Evolutionary conservation across 306 rosid genomes (phyloP), one percentile per base, ranked within the genome.

Genomic region (Abrus pulchellus): DNA sequence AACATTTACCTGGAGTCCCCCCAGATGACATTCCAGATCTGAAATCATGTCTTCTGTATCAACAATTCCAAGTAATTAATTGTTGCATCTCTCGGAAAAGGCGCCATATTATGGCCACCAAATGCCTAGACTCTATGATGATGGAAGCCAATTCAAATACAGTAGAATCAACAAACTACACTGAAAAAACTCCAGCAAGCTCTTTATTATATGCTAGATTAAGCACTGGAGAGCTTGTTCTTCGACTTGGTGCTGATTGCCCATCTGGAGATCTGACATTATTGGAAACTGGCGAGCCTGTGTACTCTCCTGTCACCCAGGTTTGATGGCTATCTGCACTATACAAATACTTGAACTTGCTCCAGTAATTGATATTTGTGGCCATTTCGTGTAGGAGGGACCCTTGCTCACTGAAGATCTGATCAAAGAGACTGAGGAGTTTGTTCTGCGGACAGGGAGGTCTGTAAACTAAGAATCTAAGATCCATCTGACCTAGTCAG

Each of bases 381-480:
- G 66, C 45, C 68, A 62, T 75, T 82, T 63, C 71, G 40, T 90
- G 74, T 80, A 96, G 99, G 98, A 93, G 85, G 97, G 84, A 60
- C 97, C 94, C 60, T 84, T 96, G 88, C 97, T 93, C 65, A 93
- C 99, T 9, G 97, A 96, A 88, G 99, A 93, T 73, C 84, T 90
- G 72, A 90, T 96, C 76, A 93, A 90, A 85, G 99, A 92, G 89
- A 92, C 91, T 1, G 98, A 93, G 91, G 99, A 96, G 86, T 92
- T 93, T 77, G 92, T 96, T 84, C 91, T 96, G 83, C 98, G 91
- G 78, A 96, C 99, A 28, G 97, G 98, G 80, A 96, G 99, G 99
- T 93, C 32, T 82, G 89, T 86, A 34, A 40, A 53, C 66, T 76
- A 54, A 72, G 65, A 20, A 20, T 69, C 53, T 28, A 53, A 72